phyloP scores from a whole-genome alignment of 2,329 filamentous ascomycete species.

The Podosphaera xanthii region DNA sequence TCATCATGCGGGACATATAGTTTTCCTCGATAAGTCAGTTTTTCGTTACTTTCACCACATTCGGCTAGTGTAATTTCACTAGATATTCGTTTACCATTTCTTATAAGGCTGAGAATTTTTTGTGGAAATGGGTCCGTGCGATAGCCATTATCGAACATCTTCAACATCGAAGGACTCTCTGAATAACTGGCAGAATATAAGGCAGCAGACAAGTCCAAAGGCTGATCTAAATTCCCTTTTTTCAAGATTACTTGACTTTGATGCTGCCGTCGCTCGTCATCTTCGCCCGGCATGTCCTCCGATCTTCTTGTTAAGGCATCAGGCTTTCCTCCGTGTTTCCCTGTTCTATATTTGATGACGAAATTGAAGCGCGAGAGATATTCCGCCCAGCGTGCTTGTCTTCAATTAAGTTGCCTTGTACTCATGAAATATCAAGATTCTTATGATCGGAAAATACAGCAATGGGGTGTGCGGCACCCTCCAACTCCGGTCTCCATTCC shows the following conservation, averaged over 20 bases:
- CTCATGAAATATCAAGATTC: slow-evolving; percentile 8
- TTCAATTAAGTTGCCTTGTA: slow-evolving; percentile 9
- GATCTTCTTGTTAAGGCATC: not conserved
- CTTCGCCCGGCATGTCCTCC: not conserved
- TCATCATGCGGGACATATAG: not conserved
- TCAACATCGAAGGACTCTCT: too few relatives aligned
- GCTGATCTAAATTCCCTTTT: not conserved
- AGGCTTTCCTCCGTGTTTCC: not conserved
- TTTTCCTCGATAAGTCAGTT: not conserved
- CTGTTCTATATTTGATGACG: slow-evolving; percentile 4
- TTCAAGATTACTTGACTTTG: not conserved
- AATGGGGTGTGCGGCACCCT: not conserved
- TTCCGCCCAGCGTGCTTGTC: slow-evolving; percentile 11
- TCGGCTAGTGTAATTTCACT: not conserved
- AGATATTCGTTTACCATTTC: not conserved
- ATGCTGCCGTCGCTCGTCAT: not conserved
- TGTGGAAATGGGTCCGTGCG: too few relatives aligned
- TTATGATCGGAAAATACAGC: not conserved
- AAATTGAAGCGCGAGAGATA: slow-evolving; percentile 9
- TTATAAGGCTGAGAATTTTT: not conserved
- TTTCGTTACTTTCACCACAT: not conserved
- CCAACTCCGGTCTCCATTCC: not conserved
- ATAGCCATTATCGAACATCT: not conserved
- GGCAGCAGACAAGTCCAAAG: too few relatives aligned
- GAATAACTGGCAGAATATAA: too few relatives aligned